Conservation (phyloP, 768 basidiomycete genomes). For the Kwoniella botswanensis region DNA sequence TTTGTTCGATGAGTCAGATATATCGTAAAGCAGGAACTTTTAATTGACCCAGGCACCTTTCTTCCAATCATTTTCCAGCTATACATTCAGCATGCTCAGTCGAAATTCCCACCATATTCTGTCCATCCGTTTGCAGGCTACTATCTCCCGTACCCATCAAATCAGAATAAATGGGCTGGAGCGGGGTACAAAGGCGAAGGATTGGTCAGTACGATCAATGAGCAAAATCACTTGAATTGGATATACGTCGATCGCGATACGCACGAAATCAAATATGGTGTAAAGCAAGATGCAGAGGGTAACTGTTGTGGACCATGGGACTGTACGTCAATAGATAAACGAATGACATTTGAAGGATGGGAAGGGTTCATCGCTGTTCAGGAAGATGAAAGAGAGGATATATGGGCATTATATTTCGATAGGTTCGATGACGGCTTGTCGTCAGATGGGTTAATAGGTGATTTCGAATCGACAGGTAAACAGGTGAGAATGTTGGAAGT, state of each 20-base stretch:
- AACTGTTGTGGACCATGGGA: conserved; percentile 25
- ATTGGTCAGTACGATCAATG: conserved; percentile 25
- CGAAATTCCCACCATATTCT: conserved; percentile 12
- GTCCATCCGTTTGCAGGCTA: conserved; percentile 22
- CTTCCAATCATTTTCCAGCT: neutral
- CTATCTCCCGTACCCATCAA: conserved; percentile 22
- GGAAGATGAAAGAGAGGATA: conserved; percentile 17
- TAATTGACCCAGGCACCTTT: neutral
- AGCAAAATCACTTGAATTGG: conserved; percentile 21
- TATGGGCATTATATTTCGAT: conserved; percentile 27
- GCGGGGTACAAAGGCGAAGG: conserved; percentile 28
- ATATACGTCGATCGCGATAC: conserved; percentile 21
- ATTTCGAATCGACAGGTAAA: conserved; percentile 15
- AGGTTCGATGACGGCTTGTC: conserved; percentile 22
- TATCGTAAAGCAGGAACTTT: neutral
- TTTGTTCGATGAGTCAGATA: too few relatives aligned
- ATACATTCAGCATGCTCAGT: conserved; percentile 18
- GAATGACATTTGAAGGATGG: conserved; percentile 27
- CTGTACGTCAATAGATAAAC: conserved; percentile 16
- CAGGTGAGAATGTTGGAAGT: conserved; percentile 21
- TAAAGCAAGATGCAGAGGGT: neutral
- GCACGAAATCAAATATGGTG: conserved; percentile 22
- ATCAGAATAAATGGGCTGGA: conserved; percentile 18
- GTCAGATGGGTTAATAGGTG: conserved; percentile 14
- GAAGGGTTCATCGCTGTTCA: conserved; percentile 26